Conservation (phyloP, 73 alveolate genomes). For the Paramecium octaurelia region DNA sequence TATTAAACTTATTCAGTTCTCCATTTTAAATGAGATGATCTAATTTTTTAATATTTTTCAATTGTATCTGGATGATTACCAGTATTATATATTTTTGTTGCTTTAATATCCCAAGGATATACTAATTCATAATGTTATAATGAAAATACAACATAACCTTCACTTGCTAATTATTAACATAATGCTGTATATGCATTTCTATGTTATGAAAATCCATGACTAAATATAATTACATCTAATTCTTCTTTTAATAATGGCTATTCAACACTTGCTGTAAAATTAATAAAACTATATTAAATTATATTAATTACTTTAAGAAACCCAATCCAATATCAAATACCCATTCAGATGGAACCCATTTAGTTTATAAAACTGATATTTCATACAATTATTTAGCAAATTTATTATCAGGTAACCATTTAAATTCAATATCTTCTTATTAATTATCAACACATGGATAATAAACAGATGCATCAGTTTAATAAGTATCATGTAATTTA, state of each 20-base stretch:
- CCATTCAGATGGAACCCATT: slow-evolving; percentile 3
- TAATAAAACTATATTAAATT: neutral
- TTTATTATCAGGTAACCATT: slow-evolving; percentile 6
- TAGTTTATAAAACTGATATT: neutral
- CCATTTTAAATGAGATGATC: slow-evolving; percentile 25
- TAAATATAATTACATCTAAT: neutral
- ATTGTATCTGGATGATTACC: slow-evolving; percentile 27
- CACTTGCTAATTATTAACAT: slow-evolving; percentile 37
- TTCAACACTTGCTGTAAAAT: neutral
- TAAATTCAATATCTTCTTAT: neutral
- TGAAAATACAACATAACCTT: slow-evolving; percentile 35
- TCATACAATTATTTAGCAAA: neutral
- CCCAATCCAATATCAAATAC: neutral
- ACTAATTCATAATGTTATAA: slow-evolving; percentile 22
- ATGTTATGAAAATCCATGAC: slow-evolving; percentile 48
- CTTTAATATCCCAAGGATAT: slow-evolving; percentile 40
- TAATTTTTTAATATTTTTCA: slow-evolving; percentile 22
- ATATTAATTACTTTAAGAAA: neutral
- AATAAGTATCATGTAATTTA: slow-evolving; percentile 1
- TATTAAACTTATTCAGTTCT: neutral
- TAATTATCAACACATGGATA: neutral
- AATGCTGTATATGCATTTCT: slow-evolving; percentile 13
- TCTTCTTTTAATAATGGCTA: neutral
- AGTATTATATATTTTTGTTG: neutral
- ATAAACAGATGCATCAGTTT: neutral